These are phyloP conservation scores for Gracilariopsis chorda DNA, from an alignment of 23 red algal species.

Conservation along the genomic window DNA sequence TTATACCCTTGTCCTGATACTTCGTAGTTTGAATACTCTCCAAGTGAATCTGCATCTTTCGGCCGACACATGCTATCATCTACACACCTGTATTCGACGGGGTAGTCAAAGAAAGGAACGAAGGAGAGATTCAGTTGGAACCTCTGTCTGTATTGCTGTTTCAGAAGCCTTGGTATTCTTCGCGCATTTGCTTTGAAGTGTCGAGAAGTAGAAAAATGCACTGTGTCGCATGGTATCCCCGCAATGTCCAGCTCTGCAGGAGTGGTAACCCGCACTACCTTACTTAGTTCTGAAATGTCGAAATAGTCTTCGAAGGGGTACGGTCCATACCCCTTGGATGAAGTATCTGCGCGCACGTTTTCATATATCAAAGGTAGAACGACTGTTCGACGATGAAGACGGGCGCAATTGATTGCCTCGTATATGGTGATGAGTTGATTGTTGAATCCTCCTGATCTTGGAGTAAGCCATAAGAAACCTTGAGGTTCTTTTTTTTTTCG, in stretches of 20 bases:
- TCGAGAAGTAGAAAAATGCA: constrained; percentile 19
- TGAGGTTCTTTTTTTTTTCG: too few relatives aligned
- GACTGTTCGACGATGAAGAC: not conserved
- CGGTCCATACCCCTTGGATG: constrained; percentile 37
- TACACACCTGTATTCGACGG: not conserved
- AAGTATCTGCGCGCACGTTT: constrained; percentile 27
- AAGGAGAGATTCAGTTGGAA: not conserved
- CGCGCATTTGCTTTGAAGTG: constrained; percentile 39
- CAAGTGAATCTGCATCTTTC: constrained; percentile 16
- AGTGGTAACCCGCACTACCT: constrained; percentile 1
- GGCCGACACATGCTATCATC: constrained; percentile 35
- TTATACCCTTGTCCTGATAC: constrained; percentile 37
- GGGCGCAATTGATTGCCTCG: constrained; percentile 41
- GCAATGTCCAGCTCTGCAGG: constrained; percentile 5
- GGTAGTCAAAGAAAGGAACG: not conserved
- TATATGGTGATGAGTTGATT: constrained; percentile 53
- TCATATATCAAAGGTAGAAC: constrained; percentile 55
- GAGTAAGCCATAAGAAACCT: constrained; percentile 35
- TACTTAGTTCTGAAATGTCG: constrained; percentile 7
- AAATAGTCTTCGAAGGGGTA: constrained; percentile 59
- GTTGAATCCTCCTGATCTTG: constrained; percentile 39
- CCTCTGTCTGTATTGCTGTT: constrained; percentile 6
- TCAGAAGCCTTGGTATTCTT: constrained; percentile 9
- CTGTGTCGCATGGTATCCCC: constrained; percentile 9
- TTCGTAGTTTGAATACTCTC: constrained; percentile 22